These are phyloP conservation scores for Lonicera japonica DNA, from an alignment of 129 eudicot genomes.

Conservation along the genomic window DNA sequence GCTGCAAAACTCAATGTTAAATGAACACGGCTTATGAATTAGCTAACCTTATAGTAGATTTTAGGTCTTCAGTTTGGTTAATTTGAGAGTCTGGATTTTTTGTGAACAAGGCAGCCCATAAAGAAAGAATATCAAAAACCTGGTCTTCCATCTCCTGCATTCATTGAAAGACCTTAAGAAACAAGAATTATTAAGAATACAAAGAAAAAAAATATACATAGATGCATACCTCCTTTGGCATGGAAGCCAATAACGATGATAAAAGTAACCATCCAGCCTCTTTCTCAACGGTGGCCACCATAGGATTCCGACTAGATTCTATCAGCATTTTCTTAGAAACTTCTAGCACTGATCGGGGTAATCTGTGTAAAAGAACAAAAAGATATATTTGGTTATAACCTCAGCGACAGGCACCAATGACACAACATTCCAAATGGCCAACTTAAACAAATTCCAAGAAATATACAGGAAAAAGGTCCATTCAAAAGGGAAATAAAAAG, in stretches of 20 bases:
- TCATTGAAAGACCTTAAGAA: constrained; percentile 22
- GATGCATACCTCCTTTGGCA: constrained; percentile 80
- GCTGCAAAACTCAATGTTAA: background rate
- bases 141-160: constrained; percentile 95
- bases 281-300: constrained; percentile 73
- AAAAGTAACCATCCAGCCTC: constrained; percentile 97
- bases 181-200: constrained; percentile 10
- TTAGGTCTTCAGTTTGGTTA: constrained; percentile 41
- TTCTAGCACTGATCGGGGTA: constrained; percentile 87
- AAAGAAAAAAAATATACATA: constrained; percentile 2
- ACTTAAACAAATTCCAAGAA: background rate
- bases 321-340: constrained; percentile 78
- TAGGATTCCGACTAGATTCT: constrained; percentile 63
- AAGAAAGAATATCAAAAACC: constrained; percentile 88
- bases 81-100: constrained; percentile 50
- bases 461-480: constrained; percentile 10
- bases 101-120: constrained; percentile 73
- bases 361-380: constrained; percentile 38
- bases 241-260: constrained; percentile 80
- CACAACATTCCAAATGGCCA: constrained; percentile 1
- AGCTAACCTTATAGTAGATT: constrained; percentile 59
- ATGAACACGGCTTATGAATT: background rate
- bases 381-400: constrained; percentile 7
- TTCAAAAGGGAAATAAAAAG: background rate
- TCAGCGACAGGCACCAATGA: constrained; percentile 4